Percentiles rank a stretch among this genome's conserved stretches.
These are phyloP conservation scores for Candida tetrigidarum DNA, from an alignment of 1,139 yeast genomes.

Conservation along the genomic window DNA sequence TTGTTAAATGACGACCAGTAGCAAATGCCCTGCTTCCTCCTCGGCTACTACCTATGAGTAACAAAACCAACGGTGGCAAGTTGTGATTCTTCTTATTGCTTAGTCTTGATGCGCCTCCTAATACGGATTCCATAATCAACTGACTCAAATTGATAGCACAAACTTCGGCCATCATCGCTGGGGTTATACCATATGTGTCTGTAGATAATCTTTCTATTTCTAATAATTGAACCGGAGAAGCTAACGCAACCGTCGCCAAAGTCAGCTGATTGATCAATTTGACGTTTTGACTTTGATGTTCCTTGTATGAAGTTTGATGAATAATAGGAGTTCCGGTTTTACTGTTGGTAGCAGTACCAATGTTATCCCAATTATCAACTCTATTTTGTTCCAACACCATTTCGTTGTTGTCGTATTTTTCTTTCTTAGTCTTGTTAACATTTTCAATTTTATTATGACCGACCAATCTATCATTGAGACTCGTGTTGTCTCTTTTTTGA, in stretches of 20 bases:
- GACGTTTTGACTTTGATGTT: constrained; percentile 17
- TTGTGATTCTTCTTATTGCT: constrained; percentile 64
- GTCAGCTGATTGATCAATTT: constrained; percentile 28
- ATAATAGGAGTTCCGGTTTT: constrained; percentile 11
- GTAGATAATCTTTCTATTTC: constrained; percentile 71
- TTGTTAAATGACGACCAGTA: constrained; percentile 77
- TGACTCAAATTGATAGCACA: constrained; percentile 71
- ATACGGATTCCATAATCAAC: constrained; percentile 55
- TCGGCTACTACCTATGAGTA: constrained; percentile 73
- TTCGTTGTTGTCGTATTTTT: constrained; percentile 68
- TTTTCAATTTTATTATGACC: constrained; percentile 65
- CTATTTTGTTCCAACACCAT: constrained; percentile 63
- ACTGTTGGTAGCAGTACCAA: constrained; percentile 27
- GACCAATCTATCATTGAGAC: constrained; percentile 67
- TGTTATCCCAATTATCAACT: constrained; percentile 60
- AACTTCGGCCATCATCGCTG: constrained; percentile 61
- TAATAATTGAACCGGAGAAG: constrained; percentile 81
- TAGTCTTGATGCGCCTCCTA: constrained; percentile 72
- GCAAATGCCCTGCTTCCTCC: constrained; percentile 81
- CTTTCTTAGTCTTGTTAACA: constrained; percentile 35
- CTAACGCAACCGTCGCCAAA: constrained; percentile 52
- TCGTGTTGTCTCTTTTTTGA: constrained; percentile 63
- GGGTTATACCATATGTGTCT: constrained; percentile 56
- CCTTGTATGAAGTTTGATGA: constrained; percentile 10
- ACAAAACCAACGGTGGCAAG: constrained; percentile 75